A percentile compares a stretch with the other conserved stretches of the same genome.
Evolutionary conservation across 495 filamentous ascomycete species (phyloP).

Genomic region (Daldinia vernicosa): DNA sequence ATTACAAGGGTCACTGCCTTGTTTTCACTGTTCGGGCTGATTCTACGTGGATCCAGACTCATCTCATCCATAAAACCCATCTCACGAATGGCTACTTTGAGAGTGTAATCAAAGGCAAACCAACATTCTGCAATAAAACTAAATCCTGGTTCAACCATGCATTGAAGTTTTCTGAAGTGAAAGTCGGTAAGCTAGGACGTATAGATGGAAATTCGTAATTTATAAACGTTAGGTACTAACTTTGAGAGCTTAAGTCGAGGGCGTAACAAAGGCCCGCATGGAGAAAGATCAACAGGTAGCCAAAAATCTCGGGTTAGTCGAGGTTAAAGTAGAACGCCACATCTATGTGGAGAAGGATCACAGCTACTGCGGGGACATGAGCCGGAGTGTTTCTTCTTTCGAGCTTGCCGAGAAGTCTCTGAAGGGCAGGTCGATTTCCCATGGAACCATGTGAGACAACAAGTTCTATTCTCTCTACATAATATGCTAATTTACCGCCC

Average conservation of each 20-base stretch:
- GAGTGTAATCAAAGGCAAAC: not conserved
- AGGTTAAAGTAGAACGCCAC: constrained; percentile 29
- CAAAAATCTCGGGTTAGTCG: constrained; percentile 38
- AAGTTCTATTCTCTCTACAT: not conserved
- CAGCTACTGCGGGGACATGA: not conserved
- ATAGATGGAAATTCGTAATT: not conserved
- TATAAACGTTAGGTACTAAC: constrained; percentile 1
- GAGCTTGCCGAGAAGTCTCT: constrained; percentile 50
- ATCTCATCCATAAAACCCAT: not conserved
- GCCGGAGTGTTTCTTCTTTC: not conserved
- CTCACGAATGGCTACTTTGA: not conserved
- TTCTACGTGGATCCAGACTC: not conserved
- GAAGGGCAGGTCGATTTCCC: constrained; percentile 49
- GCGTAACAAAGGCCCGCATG: constrained; percentile 36
- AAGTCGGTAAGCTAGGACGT: constrained; percentile 26
- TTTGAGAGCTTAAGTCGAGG: constrained; percentile 36
- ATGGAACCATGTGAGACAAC: constrained; percentile 41
- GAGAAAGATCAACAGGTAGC: constrained; percentile 41
- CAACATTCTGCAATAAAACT: not conserved
- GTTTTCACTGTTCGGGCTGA: not conserved
- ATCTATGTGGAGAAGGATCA: not conserved
- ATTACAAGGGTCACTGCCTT: constrained; percentile 15
- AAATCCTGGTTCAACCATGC: constrained; percentile 5
- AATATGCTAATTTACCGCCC: not conserved
- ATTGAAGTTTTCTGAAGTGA: constrained; percentile 40